Percentiles rank a stretch among this genome's conserved stretches.
These are phyloP conservation scores for Aureobasidium vineae DNA, from an alignment of 2,329 filamentous ascomycete species.

Conservation along the genomic window DNA sequence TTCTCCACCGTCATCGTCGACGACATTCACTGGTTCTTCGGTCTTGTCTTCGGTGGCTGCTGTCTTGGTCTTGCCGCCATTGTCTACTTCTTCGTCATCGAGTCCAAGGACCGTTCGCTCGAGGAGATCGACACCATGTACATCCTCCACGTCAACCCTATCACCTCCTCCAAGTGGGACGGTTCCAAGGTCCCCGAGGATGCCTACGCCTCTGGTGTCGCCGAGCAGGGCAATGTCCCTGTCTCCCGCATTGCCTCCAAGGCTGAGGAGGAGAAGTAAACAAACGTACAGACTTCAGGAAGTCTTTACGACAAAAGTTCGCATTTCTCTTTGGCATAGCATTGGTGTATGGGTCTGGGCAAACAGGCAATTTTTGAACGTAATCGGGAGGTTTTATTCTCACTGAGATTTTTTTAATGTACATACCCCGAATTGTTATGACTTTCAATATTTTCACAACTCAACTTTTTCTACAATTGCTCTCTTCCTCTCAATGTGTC, in stretches of 20 bases:
- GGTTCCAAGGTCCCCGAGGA: conserved; percentile 35
- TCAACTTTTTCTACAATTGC: not conserved
- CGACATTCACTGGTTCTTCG: conserved; percentile 43
- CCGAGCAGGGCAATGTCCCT: conserved; percentile 11
- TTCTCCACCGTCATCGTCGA: conserved; percentile 41
- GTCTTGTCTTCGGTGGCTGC: conserved; percentile 43
- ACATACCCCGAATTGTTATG: conserved; percentile 18
- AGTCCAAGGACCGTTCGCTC: conserved; percentile 40
- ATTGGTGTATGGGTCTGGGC: conserved; percentile 18
- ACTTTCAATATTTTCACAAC: conserved; percentile 9
- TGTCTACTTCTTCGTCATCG: conserved; percentile 44
- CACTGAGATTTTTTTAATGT: conserved; percentile 17
- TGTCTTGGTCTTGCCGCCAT: conserved; percentile 38
- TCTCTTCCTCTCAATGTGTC: not conserved
- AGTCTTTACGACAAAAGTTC: conserved; percentile 15
- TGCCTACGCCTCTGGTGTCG: conserved; percentile 29
- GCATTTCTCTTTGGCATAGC: conserved; percentile 15
- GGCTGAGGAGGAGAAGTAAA: conserved; percentile 23
- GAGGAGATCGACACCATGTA: conserved; percentile 36
- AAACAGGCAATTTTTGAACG: conserved; percentile 16
- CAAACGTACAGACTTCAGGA: conserved; percentile 11
- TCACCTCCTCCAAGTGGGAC: conserved; percentile 36
- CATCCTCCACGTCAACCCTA: conserved; percentile 32
- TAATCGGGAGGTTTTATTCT: conserved; percentile 17
- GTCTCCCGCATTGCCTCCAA: conserved; percentile 22